Conservation (phyloP, 331 rosid species). For the Arachis monticola region DNA sequence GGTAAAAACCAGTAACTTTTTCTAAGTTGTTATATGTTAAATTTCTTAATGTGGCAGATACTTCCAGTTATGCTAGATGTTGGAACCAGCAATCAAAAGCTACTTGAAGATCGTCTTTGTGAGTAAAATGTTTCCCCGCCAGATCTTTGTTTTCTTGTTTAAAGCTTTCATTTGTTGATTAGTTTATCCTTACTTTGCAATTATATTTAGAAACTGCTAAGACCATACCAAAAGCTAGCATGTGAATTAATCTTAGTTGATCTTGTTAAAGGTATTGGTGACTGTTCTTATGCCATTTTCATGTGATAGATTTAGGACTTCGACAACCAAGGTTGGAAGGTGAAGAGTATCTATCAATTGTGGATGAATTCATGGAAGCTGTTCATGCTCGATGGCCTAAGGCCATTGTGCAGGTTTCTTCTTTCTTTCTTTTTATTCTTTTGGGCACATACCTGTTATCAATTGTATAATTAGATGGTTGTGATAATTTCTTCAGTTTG, state of each 20-base stretch:
- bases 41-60: slow-evolving; percentile 60
- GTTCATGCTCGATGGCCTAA: slow-evolving; percentile 96
- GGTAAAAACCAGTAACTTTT: slow-evolving; percentile 14
- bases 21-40: slow-evolving; percentile 35
- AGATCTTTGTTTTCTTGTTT: slow-evolving; percentile 26
- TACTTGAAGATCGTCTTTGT: slow-evolving; percentile 93
- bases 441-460: neutral
- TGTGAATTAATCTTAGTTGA: slow-evolving; percentile 27
- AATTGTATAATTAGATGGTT: slow-evolving; percentile 44
- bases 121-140: slow-evolving; percentile 49
- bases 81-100: slow-evolving; percentile 92
- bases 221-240: slow-evolving; percentile 19
- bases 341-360: slow-evolving; percentile 86
- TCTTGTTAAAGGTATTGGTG: slow-evolving; percentile 31
- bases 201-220: slow-evolving; percentile 5
- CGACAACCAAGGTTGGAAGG: slow-evolving; percentile 99
- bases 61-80: slow-evolving; percentile 98
- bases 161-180: slow-evolving; percentile 12
- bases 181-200: slow-evolving; percentile 27
- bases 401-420: slow-evolving; percentile 84
- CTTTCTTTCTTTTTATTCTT: neutral
- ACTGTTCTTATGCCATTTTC: slow-evolving; percentile 51
- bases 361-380: slow-evolving; percentile 99
- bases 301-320: slow-evolving; percentile 89
- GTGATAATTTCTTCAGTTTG: slow-evolving; percentile 65